A percentile compares a stretch with the other conserved stretches of the same genome.
Conservation (phyloP, 768 basidiomycete genomes). For the Suillus sp. region DNA sequence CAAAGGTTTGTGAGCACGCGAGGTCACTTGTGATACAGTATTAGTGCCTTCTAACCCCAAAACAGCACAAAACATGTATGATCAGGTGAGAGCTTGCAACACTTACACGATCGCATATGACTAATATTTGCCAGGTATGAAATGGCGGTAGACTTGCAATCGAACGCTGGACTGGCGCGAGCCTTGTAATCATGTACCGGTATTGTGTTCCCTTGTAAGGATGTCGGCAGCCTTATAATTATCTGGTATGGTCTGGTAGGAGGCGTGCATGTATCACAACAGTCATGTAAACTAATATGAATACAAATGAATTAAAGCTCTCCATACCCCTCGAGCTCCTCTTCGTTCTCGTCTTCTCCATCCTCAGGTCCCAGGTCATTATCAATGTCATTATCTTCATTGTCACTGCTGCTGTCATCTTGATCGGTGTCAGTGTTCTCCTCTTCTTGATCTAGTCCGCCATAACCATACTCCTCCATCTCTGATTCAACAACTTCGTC, state of each 20-base stretch:
- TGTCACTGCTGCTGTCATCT: not conserved
- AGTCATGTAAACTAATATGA: not conserved
- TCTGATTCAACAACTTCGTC: not conserved
- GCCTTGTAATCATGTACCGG: not conserved
- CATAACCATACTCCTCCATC: slow-evolving; percentile 9
- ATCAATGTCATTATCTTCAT: not conserved
- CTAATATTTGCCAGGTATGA: slow-evolving; percentile 3
- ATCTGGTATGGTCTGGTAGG: slow-evolving; percentile 1
- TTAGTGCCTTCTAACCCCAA: not conserved
- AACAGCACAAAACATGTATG: not conserved
- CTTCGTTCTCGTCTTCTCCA: slow-evolving; percentile 5
- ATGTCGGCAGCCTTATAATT: not conserved
- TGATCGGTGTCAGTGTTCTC: not conserved
- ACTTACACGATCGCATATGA: not conserved
- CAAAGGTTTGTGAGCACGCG: too few species aligned
- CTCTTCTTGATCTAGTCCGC: not conserved
- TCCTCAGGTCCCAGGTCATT: slow-evolving; percentile 5
- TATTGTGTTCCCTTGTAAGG: not conserved
- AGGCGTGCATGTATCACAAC: not conserved
- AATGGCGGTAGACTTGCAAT: not conserved
- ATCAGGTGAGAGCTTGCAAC: slow-evolving; percentile 1
- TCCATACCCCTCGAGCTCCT: slow-evolving; percentile 4
- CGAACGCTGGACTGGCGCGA: not conserved
- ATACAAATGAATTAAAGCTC: slow-evolving; percentile 5
- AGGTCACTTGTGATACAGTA: too few species aligned